phyloP scores from a whole-genome alignment of 192 early-diverging fungal genomes.

The Coemansia sp. region DNA sequence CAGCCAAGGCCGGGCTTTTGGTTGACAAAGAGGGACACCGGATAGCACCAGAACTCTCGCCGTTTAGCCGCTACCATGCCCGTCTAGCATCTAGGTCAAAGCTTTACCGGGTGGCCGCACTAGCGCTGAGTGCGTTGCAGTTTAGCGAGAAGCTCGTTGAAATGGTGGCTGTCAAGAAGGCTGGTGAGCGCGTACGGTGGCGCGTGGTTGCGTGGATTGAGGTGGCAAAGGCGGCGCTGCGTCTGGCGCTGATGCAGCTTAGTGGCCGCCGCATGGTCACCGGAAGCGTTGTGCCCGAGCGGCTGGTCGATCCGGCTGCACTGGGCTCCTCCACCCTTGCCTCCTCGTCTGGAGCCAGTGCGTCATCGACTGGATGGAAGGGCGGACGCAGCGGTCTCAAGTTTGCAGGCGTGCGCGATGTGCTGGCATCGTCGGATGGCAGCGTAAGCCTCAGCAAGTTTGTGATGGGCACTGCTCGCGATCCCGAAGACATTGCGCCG shows the following conservation, averaged over 20 bases:
- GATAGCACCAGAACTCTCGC: conserved; percentile 14
- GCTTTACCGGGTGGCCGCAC: conserved; percentile 57
- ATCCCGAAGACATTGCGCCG: conserved; percentile 61
- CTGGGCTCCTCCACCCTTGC: conserved; percentile 16
- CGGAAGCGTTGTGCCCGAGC: conserved; percentile 35
- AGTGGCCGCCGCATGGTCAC: conserved; percentile 45
- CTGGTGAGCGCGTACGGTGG: conserved; percentile 61
- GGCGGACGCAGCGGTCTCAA: conserved; percentile 53
- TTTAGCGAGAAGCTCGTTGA: conserved; percentile 70
- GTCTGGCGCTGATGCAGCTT: conserved; percentile 29
- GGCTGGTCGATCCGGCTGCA: conserved; percentile 43
- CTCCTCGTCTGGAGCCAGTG: background rate
- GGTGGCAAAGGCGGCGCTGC: conserved; percentile 57
- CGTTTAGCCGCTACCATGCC: conserved; percentile 74
- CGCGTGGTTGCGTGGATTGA: conserved; percentile 62
- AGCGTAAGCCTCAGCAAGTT: conserved; percentile 23
- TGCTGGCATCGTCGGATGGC: conserved; percentile 35
- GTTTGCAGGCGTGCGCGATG: conserved; percentile 42
- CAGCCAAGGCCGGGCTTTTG: conserved; percentile 32
- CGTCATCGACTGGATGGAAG: conserved; percentile 33
- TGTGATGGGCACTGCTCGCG: conserved; percentile 26
- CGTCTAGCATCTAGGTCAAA: conserved; percentile 50
- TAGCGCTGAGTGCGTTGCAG: conserved; percentile 67
- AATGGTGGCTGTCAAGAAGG: conserved; percentile 69
- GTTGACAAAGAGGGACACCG: conserved; percentile 27